Evolutionary conservation across 345 rosid species (phyloP).

Genomic region (Kernera saxatilis): DNA sequence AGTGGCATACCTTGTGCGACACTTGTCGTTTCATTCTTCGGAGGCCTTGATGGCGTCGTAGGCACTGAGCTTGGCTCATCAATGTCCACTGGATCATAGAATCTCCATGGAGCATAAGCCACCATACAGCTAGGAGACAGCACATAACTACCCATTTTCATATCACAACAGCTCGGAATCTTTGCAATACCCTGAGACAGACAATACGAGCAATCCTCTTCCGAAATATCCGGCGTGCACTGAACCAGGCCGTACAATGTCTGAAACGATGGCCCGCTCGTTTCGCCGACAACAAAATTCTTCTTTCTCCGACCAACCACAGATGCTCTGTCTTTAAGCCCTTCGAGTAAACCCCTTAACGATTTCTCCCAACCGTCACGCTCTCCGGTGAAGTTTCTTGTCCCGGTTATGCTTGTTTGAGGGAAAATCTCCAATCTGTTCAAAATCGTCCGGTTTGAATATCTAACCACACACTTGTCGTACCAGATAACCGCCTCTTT

Average conservation of each 20-base stretch:
- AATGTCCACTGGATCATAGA: constrained; percentile 18
- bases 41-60: constrained; percentile 2
- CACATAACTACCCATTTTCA: constrained; percentile 33
- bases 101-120: constrained; percentile 29
- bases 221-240: constrained; percentile 53
- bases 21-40: constrained; percentile 6
- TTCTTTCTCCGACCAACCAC: constrained; percentile 10
- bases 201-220: constrained; percentile 37
- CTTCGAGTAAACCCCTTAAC: constrained; percentile 15
- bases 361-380: constrained; percentile 17
- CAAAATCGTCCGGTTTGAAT: constrained; percentile 36
- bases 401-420: background rate
- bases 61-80: constrained; percentile 20
- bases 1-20: constrained; percentile 10
- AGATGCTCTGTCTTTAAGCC: constrained; percentile 21
- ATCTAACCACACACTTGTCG: constrained; percentile 41
- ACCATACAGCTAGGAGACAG: constrained; percentile 35
- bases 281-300: constrained; percentile 26
- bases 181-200: background rate
- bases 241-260: constrained; percentile 36
- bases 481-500: constrained; percentile 37
- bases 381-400: constrained; percentile 25
- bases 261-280: background rate
- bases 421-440: constrained; percentile 20
- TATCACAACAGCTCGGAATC: constrained; percentile 28